Evolutionary conservation across 129 eudicot genomes (phyloP).

Genomic region (Logfia minima): DNA sequence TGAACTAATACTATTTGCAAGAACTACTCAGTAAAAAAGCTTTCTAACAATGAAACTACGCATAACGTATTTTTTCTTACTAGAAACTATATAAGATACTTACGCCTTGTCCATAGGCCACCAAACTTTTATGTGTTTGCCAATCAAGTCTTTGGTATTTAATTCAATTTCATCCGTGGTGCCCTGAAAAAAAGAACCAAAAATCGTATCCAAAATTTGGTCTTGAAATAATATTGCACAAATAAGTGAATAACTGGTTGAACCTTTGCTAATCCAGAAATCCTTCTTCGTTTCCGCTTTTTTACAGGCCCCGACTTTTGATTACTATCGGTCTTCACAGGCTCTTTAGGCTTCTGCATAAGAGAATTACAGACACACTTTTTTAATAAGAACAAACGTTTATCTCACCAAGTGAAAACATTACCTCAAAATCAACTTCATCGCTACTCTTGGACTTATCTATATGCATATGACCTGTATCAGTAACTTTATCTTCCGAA

Average conservation of each 20-base stretch:
- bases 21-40: neutral
- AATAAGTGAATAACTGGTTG: neutral
- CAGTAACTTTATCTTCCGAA: slow-evolving; percentile 39
- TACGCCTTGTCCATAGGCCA: slow-evolving; percentile 98
- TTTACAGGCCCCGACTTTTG: slow-evolving; percentile 47
- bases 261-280: slow-evolving; percentile 79
- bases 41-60: neutral
- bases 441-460: slow-evolving; percentile 29
- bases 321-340: slow-evolving; percentile 32
- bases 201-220: neutral
- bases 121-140: slow-evolving; percentile 76
- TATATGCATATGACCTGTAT: slow-evolving; percentile 29
- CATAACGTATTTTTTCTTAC: neutral
- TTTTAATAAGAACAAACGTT: slow-evolving; percentile 4
- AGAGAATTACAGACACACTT: neutral
- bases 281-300: slow-evolving; percentile 62
- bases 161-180: slow-evolving; percentile 48
- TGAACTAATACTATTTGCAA: neutral
- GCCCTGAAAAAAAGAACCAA: slow-evolving; percentile 48
- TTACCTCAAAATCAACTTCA: slow-evolving; percentile 55
- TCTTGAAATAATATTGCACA: neutral
- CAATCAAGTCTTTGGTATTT: slow-evolving; percentile 59
- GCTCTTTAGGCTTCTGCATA: slow-evolving; percentile 48
- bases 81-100: slow-evolving; percentile 29
- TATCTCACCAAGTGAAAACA: slow-evolving; percentile 8